These are phyloP conservation scores for Pseudocercospora cruenta DNA, from an alignment of 2,329 filamentous ascomycete genomes.

Conservation along the genomic window DNA sequence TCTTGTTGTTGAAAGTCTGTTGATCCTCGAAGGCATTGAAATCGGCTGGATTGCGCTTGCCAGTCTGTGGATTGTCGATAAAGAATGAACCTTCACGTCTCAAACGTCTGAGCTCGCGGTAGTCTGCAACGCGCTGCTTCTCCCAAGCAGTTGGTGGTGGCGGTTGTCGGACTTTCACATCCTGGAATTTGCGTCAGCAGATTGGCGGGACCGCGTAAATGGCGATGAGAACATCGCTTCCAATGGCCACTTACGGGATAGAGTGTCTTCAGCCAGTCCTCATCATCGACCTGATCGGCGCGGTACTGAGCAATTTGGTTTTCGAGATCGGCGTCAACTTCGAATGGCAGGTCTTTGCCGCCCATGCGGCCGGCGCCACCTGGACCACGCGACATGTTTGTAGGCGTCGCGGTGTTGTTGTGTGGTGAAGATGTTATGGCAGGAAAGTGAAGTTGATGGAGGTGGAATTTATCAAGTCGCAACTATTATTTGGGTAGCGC, in stretches of 20 bases:
- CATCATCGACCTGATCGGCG: constrained; percentile 20
- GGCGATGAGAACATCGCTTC: background rate
- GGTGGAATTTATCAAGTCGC: background rate
- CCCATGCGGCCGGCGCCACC: constrained; percentile 21
- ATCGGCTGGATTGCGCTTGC: constrained; percentile 55
- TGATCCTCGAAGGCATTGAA: constrained; percentile 61
- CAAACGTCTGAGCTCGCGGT: constrained; percentile 19
- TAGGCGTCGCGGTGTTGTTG: background rate
- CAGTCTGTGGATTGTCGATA: constrained; percentile 34
- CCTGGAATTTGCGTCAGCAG: constrained; percentile 9
- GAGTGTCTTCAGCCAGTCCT: constrained; percentile 26
- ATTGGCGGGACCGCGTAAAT: background rate
- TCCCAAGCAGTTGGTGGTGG: constrained; percentile 22
- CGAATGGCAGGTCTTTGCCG: constrained; percentile 24
- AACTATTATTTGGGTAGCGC: background rate
- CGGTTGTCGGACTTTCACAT: constrained; percentile 14
- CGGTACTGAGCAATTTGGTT: constrained; percentile 24
- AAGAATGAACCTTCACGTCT: constrained; percentile 29
- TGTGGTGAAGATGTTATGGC: background rate
- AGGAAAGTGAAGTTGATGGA: background rate
- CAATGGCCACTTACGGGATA: constrained; percentile 23
- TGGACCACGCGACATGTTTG: constrained; percentile 24
- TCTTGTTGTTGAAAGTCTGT: constrained; percentile 45
- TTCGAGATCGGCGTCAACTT: constrained; percentile 28
- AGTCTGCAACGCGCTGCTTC: constrained; percentile 17